These are phyloP conservation scores for Adansonia rubrostipa DNA, from an alignment of 441 rosid genomes.

Conservation along the genomic window DNA sequence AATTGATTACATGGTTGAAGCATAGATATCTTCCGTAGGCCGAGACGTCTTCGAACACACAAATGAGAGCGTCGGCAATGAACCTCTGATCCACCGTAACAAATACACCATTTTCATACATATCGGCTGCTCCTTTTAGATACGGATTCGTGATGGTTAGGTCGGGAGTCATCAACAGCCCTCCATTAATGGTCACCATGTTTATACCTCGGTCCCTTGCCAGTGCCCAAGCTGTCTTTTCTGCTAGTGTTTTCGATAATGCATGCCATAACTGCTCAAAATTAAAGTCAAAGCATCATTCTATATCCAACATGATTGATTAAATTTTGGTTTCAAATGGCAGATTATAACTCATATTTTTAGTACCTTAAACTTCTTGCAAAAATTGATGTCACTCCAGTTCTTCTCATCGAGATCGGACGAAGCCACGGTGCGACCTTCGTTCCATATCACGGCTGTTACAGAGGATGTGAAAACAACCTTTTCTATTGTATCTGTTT, in stretches of 20 bases:
- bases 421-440: slow-evolving; percentile 33
- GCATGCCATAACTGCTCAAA: slow-evolving; percentile 63
- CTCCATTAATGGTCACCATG: slow-evolving; percentile 66
- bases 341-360: not conserved
- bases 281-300: not conserved
- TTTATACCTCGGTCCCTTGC: slow-evolving; percentile 70
- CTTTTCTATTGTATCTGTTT: slow-evolving; percentile 55
- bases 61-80: too few relatives aligned
- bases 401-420: slow-evolving; percentile 47
- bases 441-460: slow-evolving; percentile 58
- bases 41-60: slow-evolving; percentile 20
- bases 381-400: slow-evolving; percentile 57
- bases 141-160: slow-evolving; percentile 48
- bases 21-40: slow-evolving; percentile 65
- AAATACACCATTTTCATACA: slow-evolving; percentile 43
- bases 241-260: slow-evolving; percentile 60
- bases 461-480: slow-evolving; percentile 67
- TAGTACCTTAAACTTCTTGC: slow-evolving; percentile 61
- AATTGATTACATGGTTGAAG: slow-evolving; percentile 54
- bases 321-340: not conserved
- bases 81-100: too few relatives aligned
- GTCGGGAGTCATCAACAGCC: slow-evolving; percentile 54
- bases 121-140: slow-evolving; percentile 70
- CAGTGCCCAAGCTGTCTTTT: slow-evolving; percentile 74
- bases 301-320: not conserved